These are phyloP conservation scores for Tetracentron sinense DNA, from an alignment of 164 flowering plant genomes.

Conservation along the genomic window DNA sequence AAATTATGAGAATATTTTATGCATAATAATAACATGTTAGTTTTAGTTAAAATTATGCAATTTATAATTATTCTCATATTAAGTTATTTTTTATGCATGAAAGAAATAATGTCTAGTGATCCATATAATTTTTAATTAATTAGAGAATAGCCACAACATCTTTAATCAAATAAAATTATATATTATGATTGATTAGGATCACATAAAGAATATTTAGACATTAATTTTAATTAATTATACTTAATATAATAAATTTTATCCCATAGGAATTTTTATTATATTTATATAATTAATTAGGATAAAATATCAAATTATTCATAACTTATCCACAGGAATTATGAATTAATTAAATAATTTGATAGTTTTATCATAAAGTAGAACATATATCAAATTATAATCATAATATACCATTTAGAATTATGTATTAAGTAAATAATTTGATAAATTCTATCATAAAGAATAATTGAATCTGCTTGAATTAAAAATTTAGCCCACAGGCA, in stretches of 20 bases:
- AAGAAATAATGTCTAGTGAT: neutral
- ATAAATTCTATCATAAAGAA: too few species aligned
- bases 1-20: slow-evolving; percentile 1
- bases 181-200: neutral
- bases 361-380: too few species aligned
- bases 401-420: too few species aligned
- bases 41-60: neutral
- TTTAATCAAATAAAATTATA: neutral
- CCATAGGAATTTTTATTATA: too few species aligned
- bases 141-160: neutral
- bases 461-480: too few species aligned
- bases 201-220: slow-evolving; percentile 1
- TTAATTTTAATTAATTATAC: neutral
- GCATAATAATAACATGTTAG: neutral
- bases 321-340: too few species aligned
- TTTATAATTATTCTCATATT: neutral
- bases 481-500: neutral
- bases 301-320: too few species aligned
- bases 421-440: too few species aligned
- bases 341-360: too few species aligned
- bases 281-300: too few species aligned
- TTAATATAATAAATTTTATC: too few species aligned
- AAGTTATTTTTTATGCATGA: neutral
- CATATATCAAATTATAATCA: too few species aligned
- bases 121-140: slow-evolving; percentile 1